Conservation (phyloP, 305 asterid genomes). For the Fraxinus platypoda region DNA sequence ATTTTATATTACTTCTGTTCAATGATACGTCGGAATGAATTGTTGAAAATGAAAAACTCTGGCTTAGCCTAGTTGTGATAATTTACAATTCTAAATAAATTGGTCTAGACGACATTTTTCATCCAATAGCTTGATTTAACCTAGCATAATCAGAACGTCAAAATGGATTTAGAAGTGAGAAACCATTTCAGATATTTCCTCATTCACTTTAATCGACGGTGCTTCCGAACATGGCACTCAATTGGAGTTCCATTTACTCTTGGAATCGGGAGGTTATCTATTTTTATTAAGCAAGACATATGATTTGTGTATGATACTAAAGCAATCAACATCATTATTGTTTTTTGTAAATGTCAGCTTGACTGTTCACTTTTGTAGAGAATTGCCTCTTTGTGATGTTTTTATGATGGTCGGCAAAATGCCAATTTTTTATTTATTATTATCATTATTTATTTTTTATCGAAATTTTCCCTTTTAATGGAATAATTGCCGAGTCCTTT, state of each 20-base stretch:
- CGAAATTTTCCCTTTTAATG: no score
- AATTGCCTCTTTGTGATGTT: no score
- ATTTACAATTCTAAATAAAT: background rate
- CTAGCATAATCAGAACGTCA: background rate
- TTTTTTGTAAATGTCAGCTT: conserved; percentile 25
- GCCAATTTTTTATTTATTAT: no score
- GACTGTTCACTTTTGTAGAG: no score
- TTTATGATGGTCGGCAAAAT: no score
- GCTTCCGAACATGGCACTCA: background rate
- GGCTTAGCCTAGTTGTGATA: background rate
- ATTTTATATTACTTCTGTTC: background rate
- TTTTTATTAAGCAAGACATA: background rate
- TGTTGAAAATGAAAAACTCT: background rate
- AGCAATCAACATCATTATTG: background rate
- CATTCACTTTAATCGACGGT: background rate
- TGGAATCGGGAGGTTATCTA: background rate
- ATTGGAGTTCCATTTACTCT: background rate
- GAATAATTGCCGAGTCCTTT: no score
- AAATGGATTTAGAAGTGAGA: background rate
- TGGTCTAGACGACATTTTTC: background rate
- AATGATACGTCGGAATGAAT: background rate
- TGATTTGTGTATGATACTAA: background rate
- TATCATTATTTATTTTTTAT: no score
- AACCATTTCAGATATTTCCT: background rate
- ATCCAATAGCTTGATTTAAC: background rate